phyloP scores from a whole-genome alignment of 2,329 filamentous ascomycete species.

The Lachnellula subtilissima region DNA sequence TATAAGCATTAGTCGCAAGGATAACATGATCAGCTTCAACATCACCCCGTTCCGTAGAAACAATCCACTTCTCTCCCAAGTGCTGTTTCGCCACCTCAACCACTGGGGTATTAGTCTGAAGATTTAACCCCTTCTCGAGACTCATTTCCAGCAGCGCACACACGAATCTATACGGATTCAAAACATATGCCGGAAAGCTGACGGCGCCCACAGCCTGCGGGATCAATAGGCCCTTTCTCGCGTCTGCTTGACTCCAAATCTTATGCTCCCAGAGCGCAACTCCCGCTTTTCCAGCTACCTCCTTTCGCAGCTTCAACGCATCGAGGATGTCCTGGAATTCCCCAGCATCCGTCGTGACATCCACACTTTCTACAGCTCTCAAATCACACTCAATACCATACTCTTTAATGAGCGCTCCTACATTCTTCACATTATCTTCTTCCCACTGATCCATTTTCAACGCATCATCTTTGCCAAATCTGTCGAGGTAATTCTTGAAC shows the following conservation, averaged over 20 bases:
- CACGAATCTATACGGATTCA: conserved; percentile 30
- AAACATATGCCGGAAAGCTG: conserved; percentile 33
- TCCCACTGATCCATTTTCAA: conserved; percentile 11
- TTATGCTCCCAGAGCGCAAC: conserved; percentile 40
- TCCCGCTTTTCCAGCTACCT: conserved; percentile 32
- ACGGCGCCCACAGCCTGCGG: conserved; percentile 13
- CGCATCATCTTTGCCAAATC: conserved; percentile 10
- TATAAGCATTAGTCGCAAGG: conserved; percentile 49
- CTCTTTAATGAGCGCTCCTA: conserved; percentile 48
- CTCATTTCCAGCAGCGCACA: conserved; percentile 17
- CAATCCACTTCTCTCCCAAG: conserved; percentile 28
- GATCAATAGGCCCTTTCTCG: conserved; percentile 25
- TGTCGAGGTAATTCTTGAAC: conserved; percentile 15
- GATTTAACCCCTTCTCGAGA: conserved; percentile 24
- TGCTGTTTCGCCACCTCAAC: conserved; percentile 22
- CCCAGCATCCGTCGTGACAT: conserved; percentile 33
- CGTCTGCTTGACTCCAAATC: conserved; percentile 39
- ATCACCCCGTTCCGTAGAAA: conserved; percentile 39
- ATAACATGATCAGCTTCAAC: conserved; percentile 41
- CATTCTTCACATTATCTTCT: conserved; percentile 42
- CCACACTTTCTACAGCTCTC: conserved; percentile 25
- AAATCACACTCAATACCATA: conserved; percentile 47
- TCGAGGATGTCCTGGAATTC: conserved; percentile 19
- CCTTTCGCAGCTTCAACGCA: conserved; percentile 36
- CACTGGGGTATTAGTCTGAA: conserved; percentile 20